Evolutionary conservation across 2,329 filamentous ascomycete genomes (phyloP), one percentile per base, ranked within the genome.

Genomic region (Periconia macrospinosa): DNA sequence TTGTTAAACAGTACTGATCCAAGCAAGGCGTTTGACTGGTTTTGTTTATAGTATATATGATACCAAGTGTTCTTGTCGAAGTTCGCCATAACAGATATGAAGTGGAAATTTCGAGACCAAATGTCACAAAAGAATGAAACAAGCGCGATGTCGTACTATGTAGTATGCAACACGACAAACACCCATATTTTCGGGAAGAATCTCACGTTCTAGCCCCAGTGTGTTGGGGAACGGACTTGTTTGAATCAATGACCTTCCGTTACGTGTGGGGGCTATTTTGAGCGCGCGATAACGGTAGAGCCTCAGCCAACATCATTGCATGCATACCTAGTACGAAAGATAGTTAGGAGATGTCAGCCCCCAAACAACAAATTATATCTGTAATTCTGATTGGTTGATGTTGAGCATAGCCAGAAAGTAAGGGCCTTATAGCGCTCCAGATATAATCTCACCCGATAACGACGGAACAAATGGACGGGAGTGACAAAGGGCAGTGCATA

Each of bases 21-120:
- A 10, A 53, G 11, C 18, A 60, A 13, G 11, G 52, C 27, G 7
- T 45, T 45, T 5, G 44, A 30, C 5, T 50, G 41, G 30, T 54
- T 42, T 15, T 50, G 9, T 20, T 59, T 56, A 14, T 51, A 33
- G 42, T 54, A 58, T 1, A 60, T 23, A 27, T 62, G 56, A 35
- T 62, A 59, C 60, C 60, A 62, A 8, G 49, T 37, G 33, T 53
- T 54, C 6, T 49, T 33, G 46, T 62, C 44, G 54, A 62, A 58
- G 40, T 59, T 61, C 17, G 43, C 33, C 49, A 52, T 52, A 7
- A 10, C 23, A 15, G n/a, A 7, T 7, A 6, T 27, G 33, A 37
- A 13, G 15, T 37, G 6, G 33, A n/a, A 37, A 37, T n/a, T 13
- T 13, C 15, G 33, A 14, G 33, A n/a, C 23, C 23, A 27, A 27